A percentile compares a stretch with the other conserved stretches of the same genome.
Conservation (phyloP, 345 rosid genomes). For the Trapa bicornis region DNA sequence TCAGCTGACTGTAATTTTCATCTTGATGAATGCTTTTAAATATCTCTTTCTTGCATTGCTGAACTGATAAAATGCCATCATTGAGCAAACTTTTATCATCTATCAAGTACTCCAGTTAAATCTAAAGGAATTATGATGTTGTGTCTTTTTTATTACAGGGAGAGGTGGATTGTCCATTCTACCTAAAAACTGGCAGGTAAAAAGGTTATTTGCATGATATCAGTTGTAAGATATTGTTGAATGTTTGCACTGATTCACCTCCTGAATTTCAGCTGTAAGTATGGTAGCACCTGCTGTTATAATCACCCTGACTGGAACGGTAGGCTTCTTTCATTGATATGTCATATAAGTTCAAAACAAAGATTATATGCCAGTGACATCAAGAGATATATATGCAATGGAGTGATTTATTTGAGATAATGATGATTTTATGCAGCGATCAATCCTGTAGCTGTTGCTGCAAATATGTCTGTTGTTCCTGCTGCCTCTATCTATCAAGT, state of each 20-base stretch:
- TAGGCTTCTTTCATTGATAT: constrained; percentile 14
- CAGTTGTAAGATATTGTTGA: background rate
- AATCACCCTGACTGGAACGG: constrained; percentile 93
- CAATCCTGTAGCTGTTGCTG: constrained; percentile 39
- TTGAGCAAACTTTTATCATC: background rate
- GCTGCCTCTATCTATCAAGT: constrained; percentile 60
- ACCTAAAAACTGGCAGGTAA: constrained; percentile 92
- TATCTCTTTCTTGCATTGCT: background rate
- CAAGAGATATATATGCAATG: background rate
- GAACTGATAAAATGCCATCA: background rate
- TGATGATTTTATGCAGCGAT: constrained; percentile 39
- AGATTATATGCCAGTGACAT: background rate
- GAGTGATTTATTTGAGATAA: background rate
- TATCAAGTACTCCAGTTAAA: background rate
- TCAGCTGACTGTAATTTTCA: background rate
- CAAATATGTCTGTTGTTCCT: constrained; percentile 37
- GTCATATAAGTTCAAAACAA: background rate
- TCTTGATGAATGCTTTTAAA: background rate
- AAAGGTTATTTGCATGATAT: constrained; percentile 1
- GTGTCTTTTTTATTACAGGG: constrained; percentile 28
- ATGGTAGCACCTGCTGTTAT: constrained; percentile 84
- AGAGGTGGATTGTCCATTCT: constrained; percentile 89
- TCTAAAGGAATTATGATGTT: background rate
- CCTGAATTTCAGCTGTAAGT: constrained; percentile 63
- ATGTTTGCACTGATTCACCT: constrained; percentile 5